These are phyloP conservation scores for Salpingoeca rosetta DNA, from an alignment of 78 protist species.

Conservation along the genomic window DNA sequence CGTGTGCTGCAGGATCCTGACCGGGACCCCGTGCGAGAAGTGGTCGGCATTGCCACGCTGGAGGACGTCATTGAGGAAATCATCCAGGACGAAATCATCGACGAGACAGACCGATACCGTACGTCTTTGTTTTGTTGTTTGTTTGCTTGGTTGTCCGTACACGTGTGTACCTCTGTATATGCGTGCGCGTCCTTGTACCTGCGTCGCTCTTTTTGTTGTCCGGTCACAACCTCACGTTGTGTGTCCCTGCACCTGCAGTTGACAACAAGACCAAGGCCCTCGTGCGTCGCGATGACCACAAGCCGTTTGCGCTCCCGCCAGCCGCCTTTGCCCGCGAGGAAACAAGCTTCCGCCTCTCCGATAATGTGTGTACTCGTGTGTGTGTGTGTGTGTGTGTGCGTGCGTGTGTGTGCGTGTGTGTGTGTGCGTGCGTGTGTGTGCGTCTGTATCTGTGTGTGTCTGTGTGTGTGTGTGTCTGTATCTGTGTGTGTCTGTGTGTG, in stretches of 20 bases:
- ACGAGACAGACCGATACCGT: slow-evolving; percentile 61
- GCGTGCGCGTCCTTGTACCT: not conserved
- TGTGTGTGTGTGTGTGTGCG: not conserved
- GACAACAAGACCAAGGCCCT: not conserved
- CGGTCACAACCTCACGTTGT: no score
- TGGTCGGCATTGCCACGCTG: slow-evolving; percentile 73
- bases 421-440: not conserved
- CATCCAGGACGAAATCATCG: slow-evolving; percentile 69
- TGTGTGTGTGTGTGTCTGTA: not conserved
- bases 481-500: not conserved
- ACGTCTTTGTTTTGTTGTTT: not conserved
- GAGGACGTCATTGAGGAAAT: slow-evolving; percentile 80
- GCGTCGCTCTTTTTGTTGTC: not conserved
- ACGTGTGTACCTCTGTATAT: not conserved
- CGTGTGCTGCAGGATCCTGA: slow-evolving; percentile 16
- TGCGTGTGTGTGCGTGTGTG: not conserved
- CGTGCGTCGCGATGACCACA: not conserved
- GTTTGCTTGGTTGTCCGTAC: not conserved
- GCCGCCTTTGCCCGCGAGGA: no score
- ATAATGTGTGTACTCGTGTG: not conserved
- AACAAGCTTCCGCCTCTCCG: not conserved
- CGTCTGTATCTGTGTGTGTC: not conserved
- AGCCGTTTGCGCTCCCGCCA: not conserved
- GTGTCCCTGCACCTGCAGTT: no score
- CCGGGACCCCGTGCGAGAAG: slow-evolving; percentile 75